phyloP scores from a whole-genome alignment of 257 asterid genomes.

The Rubia yunnanensis region DNA sequence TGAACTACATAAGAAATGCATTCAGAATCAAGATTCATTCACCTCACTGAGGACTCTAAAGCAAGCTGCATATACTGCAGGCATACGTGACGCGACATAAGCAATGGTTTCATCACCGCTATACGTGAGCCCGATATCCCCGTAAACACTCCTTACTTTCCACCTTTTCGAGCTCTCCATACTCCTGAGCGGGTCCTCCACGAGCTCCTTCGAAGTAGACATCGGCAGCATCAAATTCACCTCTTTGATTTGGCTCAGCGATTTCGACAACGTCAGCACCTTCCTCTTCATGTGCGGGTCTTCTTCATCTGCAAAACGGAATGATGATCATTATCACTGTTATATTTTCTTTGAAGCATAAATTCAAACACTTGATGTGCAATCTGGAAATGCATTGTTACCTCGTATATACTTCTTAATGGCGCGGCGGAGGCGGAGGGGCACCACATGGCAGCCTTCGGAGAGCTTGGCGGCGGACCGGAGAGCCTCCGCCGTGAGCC shows the following conservation, averaged over 20 bases:
- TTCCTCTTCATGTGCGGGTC: slow-evolving; percentile 72
- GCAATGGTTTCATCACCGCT: slow-evolving; percentile 73
- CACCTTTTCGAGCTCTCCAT: slow-evolving; percentile 69
- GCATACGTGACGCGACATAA: slow-evolving; percentile 94
- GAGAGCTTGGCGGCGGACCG: slow-evolving; percentile 91
- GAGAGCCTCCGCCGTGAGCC: slow-evolving; percentile 73
- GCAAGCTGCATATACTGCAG: slow-evolving; percentile 83
- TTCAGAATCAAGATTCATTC: slow-evolving; percentile 1
- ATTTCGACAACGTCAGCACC: slow-evolving; percentile 66
- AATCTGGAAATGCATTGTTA: slow-evolving; percentile 5
- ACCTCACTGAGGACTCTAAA: slow-evolving; percentile 90
- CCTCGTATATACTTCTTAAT: slow-evolving; percentile 67
- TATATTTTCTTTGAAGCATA: neutral
- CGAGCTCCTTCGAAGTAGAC: slow-evolving; percentile 68
- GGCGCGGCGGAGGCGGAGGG: slow-evolving; percentile 69
- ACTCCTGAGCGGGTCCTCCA: slow-evolving; percentile 70
- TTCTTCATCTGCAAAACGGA: slow-evolving; percentile 44
- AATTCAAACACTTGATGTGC: neutral
- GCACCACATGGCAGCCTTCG: slow-evolving; percentile 59
- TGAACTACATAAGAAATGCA: neutral
- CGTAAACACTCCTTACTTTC: slow-evolving; percentile 62
- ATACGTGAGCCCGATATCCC: slow-evolving; percentile 77
- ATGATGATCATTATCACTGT: no score
- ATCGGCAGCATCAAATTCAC: slow-evolving; percentile 67
- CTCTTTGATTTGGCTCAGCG: slow-evolving; percentile 69